Evolutionary conservation across 2,329 filamentous ascomycete species (phyloP), one percentile per base, ranked within the genome.

Genomic region (Exophiala bonariae): DNA sequence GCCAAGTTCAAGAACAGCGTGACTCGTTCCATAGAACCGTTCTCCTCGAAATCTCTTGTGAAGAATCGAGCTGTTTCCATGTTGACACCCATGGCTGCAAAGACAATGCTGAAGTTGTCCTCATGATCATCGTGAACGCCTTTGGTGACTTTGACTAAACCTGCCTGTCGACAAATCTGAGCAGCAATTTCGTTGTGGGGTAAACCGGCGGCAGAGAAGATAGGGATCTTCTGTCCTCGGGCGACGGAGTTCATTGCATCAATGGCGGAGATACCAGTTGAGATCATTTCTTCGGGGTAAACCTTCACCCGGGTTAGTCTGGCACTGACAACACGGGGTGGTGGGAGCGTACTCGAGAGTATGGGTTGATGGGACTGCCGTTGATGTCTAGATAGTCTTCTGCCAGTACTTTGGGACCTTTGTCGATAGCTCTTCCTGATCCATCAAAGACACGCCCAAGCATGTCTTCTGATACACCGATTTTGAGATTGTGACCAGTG

Each of bases 81-180:
- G 78, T 99, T 99, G 62, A 99, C 93, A 90, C 93, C 93, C 93
- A 99, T 99, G 66, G 93, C 93, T 66, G 89, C 95, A 68, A 99
- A 99, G 48, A 99, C 93, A 64, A 99, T 99, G 52, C 91, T 96
- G 81, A 99, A 99, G 78, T 99, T 99, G 66, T 99, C 93, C 65
- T 96, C 90, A 72, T 99, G 93, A 47, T 85, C 91, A 65, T 99
- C 95, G 66, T 99, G 93, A 19, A 93, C 85, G 58, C 87, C 91
- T 82, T 99, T 99, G 69, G 89, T 95, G 28, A 90, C 89, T 61
- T 90, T 84, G 57, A 97, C 95, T 67, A 99, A 76, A 72, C 92
- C 83, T 61, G 93, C 93, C 73, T 99, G 93, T 74, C 95, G 85
- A 78, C 91, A 96, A 73, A 99, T 99, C 75, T 96, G 91, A 37